Conservation (phyloP, 225 moss, liverwort and hornwort genomes). For the Takakia lepidozioides region DNA sequence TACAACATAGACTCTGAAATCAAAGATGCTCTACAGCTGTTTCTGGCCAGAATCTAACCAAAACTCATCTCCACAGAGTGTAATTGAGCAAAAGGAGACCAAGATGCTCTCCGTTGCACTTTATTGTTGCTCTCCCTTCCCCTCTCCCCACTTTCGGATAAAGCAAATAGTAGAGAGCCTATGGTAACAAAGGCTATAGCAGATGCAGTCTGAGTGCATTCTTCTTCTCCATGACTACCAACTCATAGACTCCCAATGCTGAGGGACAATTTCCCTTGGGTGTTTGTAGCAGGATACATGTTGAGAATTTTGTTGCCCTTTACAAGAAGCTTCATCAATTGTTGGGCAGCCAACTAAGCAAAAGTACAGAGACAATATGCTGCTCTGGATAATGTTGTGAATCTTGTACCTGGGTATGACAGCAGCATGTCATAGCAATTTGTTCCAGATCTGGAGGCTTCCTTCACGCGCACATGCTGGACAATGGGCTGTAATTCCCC, state of each 20-base stretch:
- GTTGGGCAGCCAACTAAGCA: not conserved
- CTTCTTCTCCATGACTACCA: too few species aligned
- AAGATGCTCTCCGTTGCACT: not conserved
- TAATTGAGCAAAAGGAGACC: not conserved
- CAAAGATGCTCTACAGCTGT: too few species aligned
- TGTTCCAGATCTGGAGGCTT: constrained; percentile 1
- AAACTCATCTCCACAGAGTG: too few species aligned
- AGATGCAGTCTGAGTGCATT: too few species aligned
- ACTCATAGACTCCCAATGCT: too few species aligned
- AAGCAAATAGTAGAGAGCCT: too few species aligned
- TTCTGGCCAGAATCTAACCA: too few species aligned
- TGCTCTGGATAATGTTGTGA: not conserved
- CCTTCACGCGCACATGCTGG: constrained; percentile 10
- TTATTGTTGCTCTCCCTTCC: too few species aligned
- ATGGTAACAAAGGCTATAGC: too few species aligned
- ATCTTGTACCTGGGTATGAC: constrained; percentile 27
- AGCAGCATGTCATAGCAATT: constrained; percentile 30
- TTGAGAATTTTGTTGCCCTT: not conserved
- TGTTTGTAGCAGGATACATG: not conserved
- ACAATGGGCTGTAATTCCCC: constrained; percentile 8
- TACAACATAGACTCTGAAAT: too few species aligned
- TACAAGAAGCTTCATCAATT: not conserved
- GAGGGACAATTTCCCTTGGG: too few species aligned
- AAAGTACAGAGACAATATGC: not conserved
- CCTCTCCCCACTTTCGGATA: too few species aligned